Evolutionary conservation across 352 stramenopile species (phyloP).

Genomic region (Phytophthora boehmeriae): DNA sequence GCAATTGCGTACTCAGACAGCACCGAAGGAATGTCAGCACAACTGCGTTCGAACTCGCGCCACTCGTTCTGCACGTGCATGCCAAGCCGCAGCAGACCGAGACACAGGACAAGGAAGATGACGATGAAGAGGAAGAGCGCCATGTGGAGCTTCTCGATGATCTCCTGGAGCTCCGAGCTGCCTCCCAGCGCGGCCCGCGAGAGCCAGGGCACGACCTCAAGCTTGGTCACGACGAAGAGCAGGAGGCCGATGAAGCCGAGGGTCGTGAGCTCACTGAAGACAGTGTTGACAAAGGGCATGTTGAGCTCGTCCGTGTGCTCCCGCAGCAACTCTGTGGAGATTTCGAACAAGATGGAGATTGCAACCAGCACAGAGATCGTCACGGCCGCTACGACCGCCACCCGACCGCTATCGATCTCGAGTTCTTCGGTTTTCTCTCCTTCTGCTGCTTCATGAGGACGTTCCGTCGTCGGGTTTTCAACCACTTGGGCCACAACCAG

Average conservation of each 20-base stretch:
- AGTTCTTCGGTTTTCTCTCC: conserved; percentile 8
- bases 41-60: conserved; percentile 71
- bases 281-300: conserved; percentile 74
- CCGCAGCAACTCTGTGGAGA: conserved; percentile 42
- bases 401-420: conserved; percentile 21
- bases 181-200: conserved; percentile 49
- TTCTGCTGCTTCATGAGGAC: conserved; percentile 4
- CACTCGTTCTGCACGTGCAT: conserved; percentile 70
- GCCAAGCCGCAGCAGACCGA: conserved; percentile 64
- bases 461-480: conserved; percentile 6
- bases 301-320: conserved; percentile 72
- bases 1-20: conserved; percentile 66
- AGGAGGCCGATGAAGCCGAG: conserved; percentile 73
- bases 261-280: conserved; percentile 74
- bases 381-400: conserved; percentile 49
- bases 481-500: conserved; percentile 13
- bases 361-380: conserved; percentile 65
- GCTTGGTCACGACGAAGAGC: conserved; percentile 71
- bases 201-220: conserved; percentile 55
- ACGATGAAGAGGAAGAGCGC: conserved; percentile 84
- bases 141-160: conserved; percentile 82
- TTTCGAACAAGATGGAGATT: conserved; percentile 72
- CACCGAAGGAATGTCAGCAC: conserved; percentile 54
- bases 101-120: conserved; percentile 79
- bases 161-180: conserved; percentile 63